A percentile compares a stretch with the other conserved stretches of the same genome.
phyloP scores from a whole-genome alignment of 2,329 filamentous ascomycete genomes.

The Colletotrichum gigasporum region DNA sequence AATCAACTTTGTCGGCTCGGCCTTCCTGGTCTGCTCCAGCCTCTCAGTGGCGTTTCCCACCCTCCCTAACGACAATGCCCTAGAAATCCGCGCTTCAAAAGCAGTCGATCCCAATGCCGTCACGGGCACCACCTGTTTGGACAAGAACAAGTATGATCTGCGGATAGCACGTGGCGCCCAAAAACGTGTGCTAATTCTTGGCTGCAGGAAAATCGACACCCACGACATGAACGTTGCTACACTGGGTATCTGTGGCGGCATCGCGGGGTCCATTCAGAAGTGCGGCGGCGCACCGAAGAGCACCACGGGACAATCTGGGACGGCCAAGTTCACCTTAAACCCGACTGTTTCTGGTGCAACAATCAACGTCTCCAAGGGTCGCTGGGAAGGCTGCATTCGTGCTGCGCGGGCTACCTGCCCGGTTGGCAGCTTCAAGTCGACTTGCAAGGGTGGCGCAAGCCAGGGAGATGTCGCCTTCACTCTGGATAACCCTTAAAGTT shows the following conservation, averaged over 20 bases:
- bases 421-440: slow-evolving; percentile 55
- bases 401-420: slow-evolving; percentile 61
- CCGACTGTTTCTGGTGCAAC: slow-evolving; percentile 52
- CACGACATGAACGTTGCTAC: slow-evolving; percentile 60
- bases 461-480: slow-evolving; percentile 55
- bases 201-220: slow-evolving; percentile 48
- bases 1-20: not conserved
- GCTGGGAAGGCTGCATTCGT: slow-evolving; percentile 62
- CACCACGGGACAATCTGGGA: slow-evolving; percentile 56
- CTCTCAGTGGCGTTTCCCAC: not conserved
- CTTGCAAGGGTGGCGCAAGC: slow-evolving; percentile 57
- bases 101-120: slow-evolving; percentile 16
- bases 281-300: slow-evolving; percentile 53
- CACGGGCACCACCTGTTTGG: slow-evolving; percentile 10
- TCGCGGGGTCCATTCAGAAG: slow-evolving; percentile 51
- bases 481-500: slow-evolving; percentile 35
- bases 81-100: slow-evolving; percentile 6
- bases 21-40: not conserved
- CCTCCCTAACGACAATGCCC: not conserved
- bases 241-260: slow-evolving; percentile 60
- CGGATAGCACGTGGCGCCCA: not conserved
- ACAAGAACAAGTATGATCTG: too few species aligned
- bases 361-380: slow-evolving; percentile 62
- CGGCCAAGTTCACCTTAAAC: slow-evolving; percentile 56
- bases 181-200: not conserved